phyloP scores from a whole-genome alignment of 1,284 basidiomycete genomes.

The Neolentinus lepideus region DNA sequence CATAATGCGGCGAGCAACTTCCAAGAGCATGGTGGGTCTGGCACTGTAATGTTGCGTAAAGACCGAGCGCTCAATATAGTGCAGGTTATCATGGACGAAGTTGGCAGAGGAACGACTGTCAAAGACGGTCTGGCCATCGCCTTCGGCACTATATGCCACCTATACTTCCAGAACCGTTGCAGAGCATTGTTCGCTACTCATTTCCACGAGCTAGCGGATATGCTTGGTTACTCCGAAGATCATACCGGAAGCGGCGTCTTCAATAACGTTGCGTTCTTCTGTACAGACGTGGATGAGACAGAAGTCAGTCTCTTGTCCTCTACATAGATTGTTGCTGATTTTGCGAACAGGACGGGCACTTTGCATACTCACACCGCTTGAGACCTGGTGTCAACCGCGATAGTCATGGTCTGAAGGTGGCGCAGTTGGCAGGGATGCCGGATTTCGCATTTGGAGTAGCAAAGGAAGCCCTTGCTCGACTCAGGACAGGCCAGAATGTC shows the following conservation, averaged over 20 bases:
- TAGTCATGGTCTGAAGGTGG: slow-evolving; percentile 91
- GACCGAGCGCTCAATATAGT: not conserved
- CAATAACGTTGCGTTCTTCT: slow-evolving; percentile 73
- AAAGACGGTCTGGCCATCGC: slow-evolving; percentile 91
- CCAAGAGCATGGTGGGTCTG: slow-evolving; percentile 64
- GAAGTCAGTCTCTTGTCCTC: slow-evolving; percentile 37
- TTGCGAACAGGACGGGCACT: slow-evolving; percentile 51
- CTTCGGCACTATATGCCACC: slow-evolving; percentile 83
- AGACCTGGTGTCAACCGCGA: slow-evolving; percentile 82
- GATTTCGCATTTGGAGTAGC: slow-evolving; percentile 54
- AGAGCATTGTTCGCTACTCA: slow-evolving; percentile 94
- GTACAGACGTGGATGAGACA: slow-evolving; percentile 78
- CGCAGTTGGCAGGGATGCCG: slow-evolving; percentile 85
- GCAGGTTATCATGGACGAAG: slow-evolving; percentile 96
- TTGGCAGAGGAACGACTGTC: slow-evolving; percentile 91
- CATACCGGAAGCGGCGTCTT: slow-evolving; percentile 40
- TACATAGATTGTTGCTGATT: slow-evolving; percentile 2
- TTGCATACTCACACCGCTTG: slow-evolving; percentile 81
- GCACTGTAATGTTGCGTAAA: not conserved
- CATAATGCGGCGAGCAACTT: slow-evolving; percentile 77
- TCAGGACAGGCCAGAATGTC: slow-evolving; percentile 17
- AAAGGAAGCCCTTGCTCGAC: slow-evolving; percentile 34
- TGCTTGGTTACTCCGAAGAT: slow-evolving; percentile 56
- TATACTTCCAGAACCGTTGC: slow-evolving; percentile 69
- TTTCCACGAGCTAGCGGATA: slow-evolving; percentile 88